phyloP scores from a whole-genome alignment of 2,329 filamentous ascomycete genomes.

The Phaeosphaeriaceae sp. region DNA sequence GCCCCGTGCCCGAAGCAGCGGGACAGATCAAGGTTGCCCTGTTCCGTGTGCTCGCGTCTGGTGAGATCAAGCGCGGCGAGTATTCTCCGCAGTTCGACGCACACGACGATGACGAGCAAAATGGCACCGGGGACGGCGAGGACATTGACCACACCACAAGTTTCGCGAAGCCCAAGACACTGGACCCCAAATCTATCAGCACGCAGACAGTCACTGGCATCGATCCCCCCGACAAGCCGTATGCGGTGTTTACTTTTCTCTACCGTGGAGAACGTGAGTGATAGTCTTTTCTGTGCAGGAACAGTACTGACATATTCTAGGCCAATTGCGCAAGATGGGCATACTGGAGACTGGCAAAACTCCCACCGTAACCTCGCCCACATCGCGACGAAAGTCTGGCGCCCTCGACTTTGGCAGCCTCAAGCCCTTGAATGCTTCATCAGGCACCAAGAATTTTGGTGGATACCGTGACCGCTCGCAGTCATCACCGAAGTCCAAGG shows the following conservation, averaged over 20 bases:
- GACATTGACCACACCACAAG: constrained; percentile 97
- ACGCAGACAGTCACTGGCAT: constrained; percentile 99
- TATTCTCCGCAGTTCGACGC: constrained; percentile 98
- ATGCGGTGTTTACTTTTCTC: constrained; percentile 96
- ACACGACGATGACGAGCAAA: constrained; percentile 87
- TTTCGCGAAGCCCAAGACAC: constrained; percentile 93
- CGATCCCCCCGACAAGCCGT: constrained; percentile 93
- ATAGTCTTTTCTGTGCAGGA: neutral
- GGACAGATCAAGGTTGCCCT: constrained; percentile 98
- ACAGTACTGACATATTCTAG: constrained; percentile 54
- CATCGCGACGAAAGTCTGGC: constrained; percentile 78
- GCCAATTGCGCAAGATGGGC: constrained; percentile 96
- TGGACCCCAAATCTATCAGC: constrained; percentile 96
- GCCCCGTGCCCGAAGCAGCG: constrained; percentile 85
- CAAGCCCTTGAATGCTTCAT: constrained; percentile 76
- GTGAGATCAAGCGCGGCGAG: constrained; percentile 96
- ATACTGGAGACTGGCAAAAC: constrained; percentile 75
- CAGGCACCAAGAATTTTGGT: constrained; percentile 89
- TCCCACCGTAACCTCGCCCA: constrained; percentile 60
- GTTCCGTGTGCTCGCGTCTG: constrained; percentile 92
- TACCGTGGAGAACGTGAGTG: constrained; percentile 91
- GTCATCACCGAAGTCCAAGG: constrained; percentile 60
- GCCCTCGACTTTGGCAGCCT: constrained; percentile 86
- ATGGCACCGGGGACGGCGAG: constrained; percentile 67
- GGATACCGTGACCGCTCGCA: constrained; percentile 78